Evolutionary conservation across 2,329 filamentous ascomycete species (phyloP).

Genomic region (Whalleya microplaca): DNA sequence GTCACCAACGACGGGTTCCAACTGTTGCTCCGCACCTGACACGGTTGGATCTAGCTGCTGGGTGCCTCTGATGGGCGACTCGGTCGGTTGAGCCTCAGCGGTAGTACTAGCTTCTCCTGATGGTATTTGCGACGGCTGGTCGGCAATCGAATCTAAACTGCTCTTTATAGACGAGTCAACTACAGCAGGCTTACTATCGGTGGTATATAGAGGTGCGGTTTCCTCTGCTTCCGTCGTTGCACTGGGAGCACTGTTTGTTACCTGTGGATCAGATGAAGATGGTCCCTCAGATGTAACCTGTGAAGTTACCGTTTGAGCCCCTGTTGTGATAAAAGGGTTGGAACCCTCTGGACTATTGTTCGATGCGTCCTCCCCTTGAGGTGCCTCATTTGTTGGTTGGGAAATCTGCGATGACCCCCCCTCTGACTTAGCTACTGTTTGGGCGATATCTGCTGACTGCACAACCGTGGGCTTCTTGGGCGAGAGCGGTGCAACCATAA

Average conservation of each 20-base stretch:
- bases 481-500: slow-evolving; percentile 62
- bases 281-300: neutral
- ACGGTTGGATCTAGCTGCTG: slow-evolving; percentile 22
- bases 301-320: neutral
- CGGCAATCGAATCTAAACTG: neutral
- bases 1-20: slow-evolving; percentile 84
- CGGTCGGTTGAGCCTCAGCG: slow-evolving; percentile 27
- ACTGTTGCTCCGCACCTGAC: slow-evolving; percentile 22
- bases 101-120: slow-evolving; percentile 3
- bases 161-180: slow-evolving; percentile 1
- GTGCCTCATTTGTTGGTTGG: neutral
- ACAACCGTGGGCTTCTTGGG: slow-evolving; percentile 47
- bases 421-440: neutral
- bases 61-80: slow-evolving; percentile 35
- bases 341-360: neutral
- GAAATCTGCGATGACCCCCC: neutral
- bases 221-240: neutral
- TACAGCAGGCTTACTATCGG: neutral
- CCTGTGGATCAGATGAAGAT: neutral
- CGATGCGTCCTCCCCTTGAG: neutral
- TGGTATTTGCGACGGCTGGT: slow-evolving; percentile 4
- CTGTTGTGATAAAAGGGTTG: neutral
- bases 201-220: neutral
- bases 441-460: slow-evolving; percentile 12
- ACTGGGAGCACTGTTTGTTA: neutral